phyloP scores from a whole-genome alignment of 2,329 filamentous ascomycete genomes.

The Phialophora tarda region DNA sequence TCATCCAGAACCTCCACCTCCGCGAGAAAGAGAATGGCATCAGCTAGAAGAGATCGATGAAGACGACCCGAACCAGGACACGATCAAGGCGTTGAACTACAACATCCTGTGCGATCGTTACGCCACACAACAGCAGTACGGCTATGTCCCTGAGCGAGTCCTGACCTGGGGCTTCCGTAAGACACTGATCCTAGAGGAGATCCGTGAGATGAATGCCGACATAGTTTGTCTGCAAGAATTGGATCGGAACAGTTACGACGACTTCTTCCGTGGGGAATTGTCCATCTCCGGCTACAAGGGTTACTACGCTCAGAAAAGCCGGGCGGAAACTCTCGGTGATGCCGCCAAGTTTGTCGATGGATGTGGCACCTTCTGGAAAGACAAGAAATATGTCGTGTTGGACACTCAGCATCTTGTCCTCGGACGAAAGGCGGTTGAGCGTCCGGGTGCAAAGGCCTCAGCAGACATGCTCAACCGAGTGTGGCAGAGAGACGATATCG shows the following conservation, averaged over 20 bases:
- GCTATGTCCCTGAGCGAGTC: conserved; percentile 83
- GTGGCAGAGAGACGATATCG: conserved; percentile 98
- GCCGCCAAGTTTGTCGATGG: conserved; percentile 91
- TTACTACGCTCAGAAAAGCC: conserved; percentile 87
- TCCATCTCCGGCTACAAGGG: conserved; percentile 91
- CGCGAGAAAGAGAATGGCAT: conserved; percentile 76
- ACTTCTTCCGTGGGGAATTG: conserved; percentile 85
- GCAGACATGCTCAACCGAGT: conserved; percentile 98
- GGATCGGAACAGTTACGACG: conserved; percentile 87
- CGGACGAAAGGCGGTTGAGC: conserved; percentile 86
- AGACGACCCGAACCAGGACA: conserved; percentile 63
- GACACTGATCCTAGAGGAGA: conserved; percentile 80
- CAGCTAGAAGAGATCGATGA: conserved; percentile 66
- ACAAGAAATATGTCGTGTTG: conserved; percentile 88
- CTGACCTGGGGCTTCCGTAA: conserved; percentile 87
- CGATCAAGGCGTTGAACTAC: conserved; percentile 86
- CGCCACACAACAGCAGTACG: conserved; percentile 82
- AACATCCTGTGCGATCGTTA: conserved; percentile 96
- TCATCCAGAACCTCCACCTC: conserved; percentile 74
- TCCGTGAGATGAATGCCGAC: conserved; percentile 79
- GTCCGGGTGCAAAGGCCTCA: conserved; percentile 95
- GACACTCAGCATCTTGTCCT: conserved; percentile 97
- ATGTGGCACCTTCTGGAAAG: conserved; percentile 96
- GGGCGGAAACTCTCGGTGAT: conserved; percentile 89
- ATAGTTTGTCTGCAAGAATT: conserved; percentile 94